phyloP scores from a whole-genome alignment of 768 basidiomycete genomes.

The Agrocybe pediades region DNA sequence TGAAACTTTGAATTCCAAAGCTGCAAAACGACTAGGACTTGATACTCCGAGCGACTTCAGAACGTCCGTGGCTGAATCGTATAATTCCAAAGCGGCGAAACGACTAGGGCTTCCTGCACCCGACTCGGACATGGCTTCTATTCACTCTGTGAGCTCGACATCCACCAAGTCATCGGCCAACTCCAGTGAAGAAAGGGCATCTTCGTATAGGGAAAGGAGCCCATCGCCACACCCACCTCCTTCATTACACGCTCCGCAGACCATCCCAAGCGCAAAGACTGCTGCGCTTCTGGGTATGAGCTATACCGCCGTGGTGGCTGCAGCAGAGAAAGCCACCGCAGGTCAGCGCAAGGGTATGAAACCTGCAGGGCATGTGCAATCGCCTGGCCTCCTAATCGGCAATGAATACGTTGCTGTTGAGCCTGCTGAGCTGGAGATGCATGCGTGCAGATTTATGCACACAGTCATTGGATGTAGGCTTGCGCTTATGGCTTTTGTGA shows the following conservation, averaged over 20 bases:
- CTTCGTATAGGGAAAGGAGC: no score
- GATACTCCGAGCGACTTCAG: conserved; percentile 18
- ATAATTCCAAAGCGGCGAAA: conserved; percentile 21
- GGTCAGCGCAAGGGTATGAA: conserved; percentile 13
- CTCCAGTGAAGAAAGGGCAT: conserved; percentile 1
- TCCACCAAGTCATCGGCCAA: no score
- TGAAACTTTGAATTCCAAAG: conserved; percentile 3
- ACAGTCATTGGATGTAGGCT: conserved; percentile 61
- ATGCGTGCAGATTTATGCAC: conserved; percentile 71
- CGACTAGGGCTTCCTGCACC: conserved; percentile 7
- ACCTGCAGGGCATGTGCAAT: conserved; percentile 40
- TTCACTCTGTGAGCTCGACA: not conserved
- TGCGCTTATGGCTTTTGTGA: conserved; percentile 56
- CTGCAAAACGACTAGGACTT: conserved; percentile 18
- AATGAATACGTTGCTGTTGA: conserved; percentile 60
- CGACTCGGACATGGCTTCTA: not conserved
- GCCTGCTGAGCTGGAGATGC: conserved; percentile 70
- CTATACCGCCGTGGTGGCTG: conserved; percentile 31
- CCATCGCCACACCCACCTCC: conserved; percentile 3
- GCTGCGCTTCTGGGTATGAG: conserved; percentile 42
- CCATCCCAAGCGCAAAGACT: conserved; percentile 37
- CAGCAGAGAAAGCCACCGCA: conserved; percentile 28
- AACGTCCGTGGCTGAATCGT: conserved; percentile 25
- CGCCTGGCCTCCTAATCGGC: conserved; percentile 64
- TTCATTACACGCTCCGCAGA: not conserved